Conservation (phyloP, 2,329 filamentous ascomycete genomes). For the Onygena corvina region DNA sequence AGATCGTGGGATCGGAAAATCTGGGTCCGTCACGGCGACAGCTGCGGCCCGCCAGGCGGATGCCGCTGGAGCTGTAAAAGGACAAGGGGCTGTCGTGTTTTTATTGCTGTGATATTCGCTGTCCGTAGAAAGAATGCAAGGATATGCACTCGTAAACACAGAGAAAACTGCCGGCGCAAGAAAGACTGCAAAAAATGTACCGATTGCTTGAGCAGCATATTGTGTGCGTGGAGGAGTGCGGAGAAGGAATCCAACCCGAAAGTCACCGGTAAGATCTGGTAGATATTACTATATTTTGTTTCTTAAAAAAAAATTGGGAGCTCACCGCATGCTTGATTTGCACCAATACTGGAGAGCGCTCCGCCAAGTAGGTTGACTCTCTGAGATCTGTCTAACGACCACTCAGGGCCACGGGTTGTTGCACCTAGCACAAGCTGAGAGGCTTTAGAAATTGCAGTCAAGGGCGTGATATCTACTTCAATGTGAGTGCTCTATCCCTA, state of each 20-base stretch:
- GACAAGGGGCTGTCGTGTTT: constrained; percentile 29
- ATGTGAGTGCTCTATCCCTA: neutral
- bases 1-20: constrained; percentile 43
- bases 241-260: constrained; percentile 56
- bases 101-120: constrained; percentile 15
- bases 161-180: constrained; percentile 56
- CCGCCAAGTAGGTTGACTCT: constrained; percentile 55
- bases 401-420: constrained; percentile 36
- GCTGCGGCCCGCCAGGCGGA: constrained; percentile 56
- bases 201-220: constrained; percentile 53
- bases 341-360: constrained; percentile 10
- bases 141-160: constrained; percentile 56
- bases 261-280: constrained; percentile 47
- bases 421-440: constrained; percentile 58
- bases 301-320: constrained; percentile 21
- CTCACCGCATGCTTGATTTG: constrained; percentile 12
- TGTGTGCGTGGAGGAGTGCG: constrained; percentile 53
- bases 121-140: constrained; percentile 44
- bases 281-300: constrained; percentile 22
- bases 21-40: constrained; percentile 47
- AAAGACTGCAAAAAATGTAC: constrained; percentile 53
- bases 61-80: constrained; percentile 52
- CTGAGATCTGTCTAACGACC: constrained; percentile 43
- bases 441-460: constrained; percentile 56
- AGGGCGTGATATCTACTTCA: constrained; percentile 45